Percentiles rank a stretch among this genome's conserved stretches.
phyloP scores from a whole-genome alignment of 2,329 filamentous ascomycete genomes.

The Curvularia sp. region DNA sequence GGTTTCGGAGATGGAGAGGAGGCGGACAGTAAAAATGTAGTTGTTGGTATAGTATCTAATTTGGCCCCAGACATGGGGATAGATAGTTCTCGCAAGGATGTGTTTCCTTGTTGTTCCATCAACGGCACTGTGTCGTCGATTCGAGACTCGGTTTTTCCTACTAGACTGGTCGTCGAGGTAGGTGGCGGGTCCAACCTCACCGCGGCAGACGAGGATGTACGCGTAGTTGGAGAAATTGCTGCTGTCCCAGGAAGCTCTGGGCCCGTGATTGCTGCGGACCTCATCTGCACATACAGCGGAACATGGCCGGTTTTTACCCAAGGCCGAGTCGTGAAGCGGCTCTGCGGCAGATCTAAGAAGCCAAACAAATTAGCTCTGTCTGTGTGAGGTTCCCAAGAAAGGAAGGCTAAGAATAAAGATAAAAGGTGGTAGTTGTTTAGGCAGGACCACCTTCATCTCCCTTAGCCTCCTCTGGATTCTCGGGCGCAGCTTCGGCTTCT shows the following conservation, averaged over 20 bases:
- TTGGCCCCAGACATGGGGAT: not conserved
- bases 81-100: slow-evolving; percentile 2
- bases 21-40: slow-evolving; percentile 3
- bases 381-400: not conserved
- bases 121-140: not conserved
- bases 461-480: slow-evolving; percentile 37
- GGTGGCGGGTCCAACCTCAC: not conserved
- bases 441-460: slow-evolving; percentile 48
- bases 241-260: slow-evolving; percentile 14
- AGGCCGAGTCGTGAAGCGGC: slow-evolving; percentile 33
- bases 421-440: slow-evolving; percentile 30
- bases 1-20: not conserved
- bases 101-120: not conserved
- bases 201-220: not conserved
- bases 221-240: not conserved
- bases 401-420: slow-evolving; percentile 20
- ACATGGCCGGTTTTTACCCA: slow-evolving; percentile 40
- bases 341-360: slow-evolving; percentile 29
- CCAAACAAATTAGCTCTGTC: slow-evolving; percentile 33
- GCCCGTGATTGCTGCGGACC: slow-evolving; percentile 10
- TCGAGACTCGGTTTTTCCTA: slow-evolving; percentile 7
- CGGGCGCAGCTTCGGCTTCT: slow-evolving; percentile 24
- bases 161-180: slow-evolving; percentile 19
- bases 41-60: slow-evolving; percentile 4
- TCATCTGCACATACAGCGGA: slow-evolving; percentile 25